Evolutionary conservation across 2,329 filamentous ascomycete species (phyloP), one percentile per base, ranked within the genome.

Genomic region (Chaetomiaceae sp.): DNA sequence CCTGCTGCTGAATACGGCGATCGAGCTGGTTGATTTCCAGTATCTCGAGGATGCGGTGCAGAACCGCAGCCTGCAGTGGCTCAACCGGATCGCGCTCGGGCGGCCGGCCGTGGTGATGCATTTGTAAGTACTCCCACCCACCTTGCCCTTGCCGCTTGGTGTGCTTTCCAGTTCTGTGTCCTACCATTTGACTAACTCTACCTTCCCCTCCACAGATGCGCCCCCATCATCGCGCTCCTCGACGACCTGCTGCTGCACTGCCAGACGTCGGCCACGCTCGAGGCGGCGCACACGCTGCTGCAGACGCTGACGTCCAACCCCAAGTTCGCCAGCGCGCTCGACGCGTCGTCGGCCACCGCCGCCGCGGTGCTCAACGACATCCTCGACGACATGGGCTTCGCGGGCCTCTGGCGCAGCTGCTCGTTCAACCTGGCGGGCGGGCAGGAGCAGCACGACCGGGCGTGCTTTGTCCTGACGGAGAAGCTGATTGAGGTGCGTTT

Each of bases 1-100:
- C 49, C 60, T 85, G 11, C 63, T 86, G 14, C 68, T 85, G 6
- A 79, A 78, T 50, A 77, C 78, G 3, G 78, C 78, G 1, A 79
- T 85, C 45, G 74, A 78, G 57, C 68, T 85, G 34, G 75, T 85
- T 9, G 82, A 86, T 58, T 85, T 86, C 56, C 74, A 77, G 46
- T 76, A 76, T 47, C 65, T 84, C 7, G 81, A 85, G 47, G 80
- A 84, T 46, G 68, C 69, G 2, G 71, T 81, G 15, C 81, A 85
- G 59, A 73, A 75, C 35, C 71, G 78, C 12, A 76, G 71, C 14
- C 64, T 86, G 3, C 59, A 67, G 14, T 83, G 81, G 78, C 68
- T 86, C 29, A 78, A 76, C 42, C 68, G 74, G 40, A 62, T 85
- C 22, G 79, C 79, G 3, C 56, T 60, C 9, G 68, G 68, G 17